These are phyloP conservation scores for Lyophyllum atratum DNA, from an alignment of 768 basidiomycete species.

Conservation along the genomic window DNA sequence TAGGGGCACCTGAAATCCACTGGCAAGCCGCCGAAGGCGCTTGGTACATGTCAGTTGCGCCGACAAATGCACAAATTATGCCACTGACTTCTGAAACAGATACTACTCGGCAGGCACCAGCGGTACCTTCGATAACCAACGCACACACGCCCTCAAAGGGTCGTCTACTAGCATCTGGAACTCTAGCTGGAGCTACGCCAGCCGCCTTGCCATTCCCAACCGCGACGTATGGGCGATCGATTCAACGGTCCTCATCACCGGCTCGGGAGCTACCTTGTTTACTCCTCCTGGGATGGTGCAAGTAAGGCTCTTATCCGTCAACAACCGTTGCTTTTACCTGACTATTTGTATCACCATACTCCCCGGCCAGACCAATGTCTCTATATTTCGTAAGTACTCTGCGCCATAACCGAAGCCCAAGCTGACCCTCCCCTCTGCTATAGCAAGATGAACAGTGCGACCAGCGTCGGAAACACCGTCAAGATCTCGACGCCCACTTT, in stretches of 20 bases:
- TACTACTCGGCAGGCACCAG: conserved; percentile 33
- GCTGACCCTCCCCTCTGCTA: background rate
- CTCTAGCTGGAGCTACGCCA: conserved; percentile 33
- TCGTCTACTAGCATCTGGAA: conserved; percentile 34
- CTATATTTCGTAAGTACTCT: conserved; percentile 26
- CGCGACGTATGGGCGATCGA: conserved; percentile 38
- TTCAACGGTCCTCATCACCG: conserved; percentile 28
- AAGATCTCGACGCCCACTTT: conserved; percentile 34
- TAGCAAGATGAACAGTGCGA: conserved; percentile 31
- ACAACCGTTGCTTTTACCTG: background rate
- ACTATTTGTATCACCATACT: background rate
- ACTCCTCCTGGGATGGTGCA: conserved; percentile 33
- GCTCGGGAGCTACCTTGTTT: conserved; percentile 29
- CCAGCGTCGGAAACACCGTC: conserved; percentile 30
- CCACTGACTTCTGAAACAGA: conserved; percentile 11
- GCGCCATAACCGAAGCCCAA: background rate
- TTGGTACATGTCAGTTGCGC: conserved; percentile 30
- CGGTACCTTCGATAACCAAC: conserved; percentile 34
- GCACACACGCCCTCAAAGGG: conserved; percentile 30
- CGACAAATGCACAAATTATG: background rate
- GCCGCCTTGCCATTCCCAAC: conserved; percentile 31
- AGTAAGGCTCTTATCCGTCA: conserved; percentile 17
- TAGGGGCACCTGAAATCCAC: conserved; percentile 36
- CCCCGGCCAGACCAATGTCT: conserved; percentile 32
- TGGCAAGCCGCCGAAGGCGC: conserved; percentile 27